phyloP scores from a whole-genome alignment of 2,329 filamentous ascomycete genomes.

The Cordyceps fumosorosea region DNA sequence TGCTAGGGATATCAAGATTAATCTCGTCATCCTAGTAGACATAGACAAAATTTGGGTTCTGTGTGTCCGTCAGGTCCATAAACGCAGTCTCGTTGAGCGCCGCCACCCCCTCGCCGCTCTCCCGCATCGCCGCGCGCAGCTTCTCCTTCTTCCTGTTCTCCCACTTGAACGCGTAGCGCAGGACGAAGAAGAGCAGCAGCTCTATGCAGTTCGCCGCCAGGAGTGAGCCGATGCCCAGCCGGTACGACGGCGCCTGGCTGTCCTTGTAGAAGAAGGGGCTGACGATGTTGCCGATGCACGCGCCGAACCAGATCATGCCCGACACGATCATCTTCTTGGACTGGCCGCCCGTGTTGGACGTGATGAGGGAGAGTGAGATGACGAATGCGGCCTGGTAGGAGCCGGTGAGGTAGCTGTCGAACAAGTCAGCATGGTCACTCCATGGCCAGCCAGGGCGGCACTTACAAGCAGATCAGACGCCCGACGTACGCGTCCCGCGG shows the following conservation, averaged over 20 bases:
- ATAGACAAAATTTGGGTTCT: conserved; percentile 37
- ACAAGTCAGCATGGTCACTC: background rate
- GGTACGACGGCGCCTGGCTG: conserved; percentile 39
- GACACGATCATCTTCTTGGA: conserved; percentile 61
- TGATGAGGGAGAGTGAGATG: conserved; percentile 37
- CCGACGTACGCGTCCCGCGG: conserved; percentile 42
- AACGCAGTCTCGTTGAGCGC: conserved; percentile 34
- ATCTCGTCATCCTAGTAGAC: conserved; percentile 25
- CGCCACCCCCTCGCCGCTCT: conserved; percentile 19
- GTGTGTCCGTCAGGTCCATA: conserved; percentile 34
- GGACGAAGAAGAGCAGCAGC: conserved; percentile 30
- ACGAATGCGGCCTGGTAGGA: conserved; percentile 36
- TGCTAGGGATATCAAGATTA: too few relatives aligned
- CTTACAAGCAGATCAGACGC: conserved; percentile 47
- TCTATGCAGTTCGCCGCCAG: conserved; percentile 35
- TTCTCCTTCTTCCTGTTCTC: conserved; percentile 35
- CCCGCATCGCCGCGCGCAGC: conserved; percentile 24
- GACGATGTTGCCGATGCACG: conserved; percentile 54
- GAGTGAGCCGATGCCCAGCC: conserved; percentile 35
- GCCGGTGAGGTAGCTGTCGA: conserved; percentile 26
- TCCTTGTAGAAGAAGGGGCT: conserved; percentile 57
- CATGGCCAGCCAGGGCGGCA: background rate
- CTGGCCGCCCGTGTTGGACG: conserved; percentile 46
- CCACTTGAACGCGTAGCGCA: conserved; percentile 31
- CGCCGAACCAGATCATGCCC: conserved; percentile 52